Conservation (phyloP, 352 stramenopile genomes). For the Bremia lactucae region DNA sequence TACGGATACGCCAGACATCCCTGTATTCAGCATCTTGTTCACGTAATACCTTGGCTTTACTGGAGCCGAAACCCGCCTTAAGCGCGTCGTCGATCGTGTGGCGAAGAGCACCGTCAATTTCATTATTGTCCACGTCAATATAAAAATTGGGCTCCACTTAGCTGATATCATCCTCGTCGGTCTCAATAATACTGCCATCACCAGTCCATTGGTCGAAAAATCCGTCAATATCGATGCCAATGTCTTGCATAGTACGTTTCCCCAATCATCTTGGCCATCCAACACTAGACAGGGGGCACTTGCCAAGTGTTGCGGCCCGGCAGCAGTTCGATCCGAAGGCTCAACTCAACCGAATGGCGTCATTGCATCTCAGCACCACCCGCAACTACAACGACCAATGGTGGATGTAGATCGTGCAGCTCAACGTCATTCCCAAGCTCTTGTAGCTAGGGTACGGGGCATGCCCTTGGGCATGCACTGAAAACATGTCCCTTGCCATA, state of each 20-base stretch:
- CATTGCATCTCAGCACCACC: background rate
- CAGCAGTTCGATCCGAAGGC: background rate
- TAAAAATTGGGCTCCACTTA: background rate
- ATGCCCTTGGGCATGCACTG: too few relatives aligned
- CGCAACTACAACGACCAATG: background rate
- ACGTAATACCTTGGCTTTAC: too few relatives aligned
- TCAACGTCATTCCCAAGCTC: background rate
- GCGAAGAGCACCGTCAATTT: too few relatives aligned
- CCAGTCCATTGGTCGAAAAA: background rate
- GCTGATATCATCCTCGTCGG: background rate
- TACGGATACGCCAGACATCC: too few relatives aligned
- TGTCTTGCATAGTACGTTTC: background rate
- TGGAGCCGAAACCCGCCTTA: too few relatives aligned
- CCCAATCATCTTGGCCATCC: constrained; percentile 1
- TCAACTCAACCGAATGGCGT: background rate
- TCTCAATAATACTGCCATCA: background rate
- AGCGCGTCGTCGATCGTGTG: too few relatives aligned
- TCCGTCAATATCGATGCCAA: constrained; percentile 1
- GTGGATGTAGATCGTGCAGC: background rate
- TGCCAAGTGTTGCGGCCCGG: background rate
- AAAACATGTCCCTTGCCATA: too few relatives aligned
- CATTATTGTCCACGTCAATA: background rate
- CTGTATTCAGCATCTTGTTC: too few relatives aligned
- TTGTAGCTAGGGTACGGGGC: too few relatives aligned
- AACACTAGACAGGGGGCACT: background rate